Base-by-base conservation (phyloP, 2,329 filamentous ascomycete genomes). In the Claviceps spartinae region DNA sequence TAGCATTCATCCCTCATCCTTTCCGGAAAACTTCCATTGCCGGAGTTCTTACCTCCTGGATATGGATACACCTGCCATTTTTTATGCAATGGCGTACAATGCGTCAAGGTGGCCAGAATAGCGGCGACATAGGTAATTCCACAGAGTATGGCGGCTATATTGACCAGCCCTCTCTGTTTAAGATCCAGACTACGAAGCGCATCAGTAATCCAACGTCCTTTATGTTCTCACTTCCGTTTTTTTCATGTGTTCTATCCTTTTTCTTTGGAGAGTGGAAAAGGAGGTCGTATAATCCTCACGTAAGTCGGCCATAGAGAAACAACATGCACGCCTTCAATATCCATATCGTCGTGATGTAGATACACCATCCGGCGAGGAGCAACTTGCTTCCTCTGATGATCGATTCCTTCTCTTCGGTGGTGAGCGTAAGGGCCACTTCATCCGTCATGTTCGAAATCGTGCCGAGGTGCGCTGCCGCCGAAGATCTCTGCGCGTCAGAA, bases 301-400 rank as follows among this genome's bases (percentile, higher is more conserved):
- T 72, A 54, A 73, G 62, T 43, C 70, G 64, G 47, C 64, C 61
- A 54, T 69, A 72, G 52, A 72, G 68, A 54, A 65, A 72, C n/a
- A 72, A 56, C 58, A 72, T 69, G 54, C 67, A 68, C 5, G 63
- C 67, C 53, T 73, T 72, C 24, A 73, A 59, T 47, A 62, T 57
- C 67, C 70, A 72, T 18, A 72, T 71, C 16, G 72, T 56, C 4
- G 65, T 66, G 6, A 69, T 62, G 51, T 72, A 72, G 49, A 66
- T 64, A 45, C 63, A 63, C 70, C 70, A 73, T 11, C 67, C 67
- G 2, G 65, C 62, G 42, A 66, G 50, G 22, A 66, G 59, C 49
- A 60, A 64, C 14, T 66, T 66, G 4, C 57, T 69, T 2, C 70
- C 70, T 38, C 64, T 59, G 18, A 61, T 61, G 0, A 64, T 54